Base-by-base conservation (phyloP, 2,329 filamentous ascomycete genomes). In the Ciborinia camelliae region DNA sequence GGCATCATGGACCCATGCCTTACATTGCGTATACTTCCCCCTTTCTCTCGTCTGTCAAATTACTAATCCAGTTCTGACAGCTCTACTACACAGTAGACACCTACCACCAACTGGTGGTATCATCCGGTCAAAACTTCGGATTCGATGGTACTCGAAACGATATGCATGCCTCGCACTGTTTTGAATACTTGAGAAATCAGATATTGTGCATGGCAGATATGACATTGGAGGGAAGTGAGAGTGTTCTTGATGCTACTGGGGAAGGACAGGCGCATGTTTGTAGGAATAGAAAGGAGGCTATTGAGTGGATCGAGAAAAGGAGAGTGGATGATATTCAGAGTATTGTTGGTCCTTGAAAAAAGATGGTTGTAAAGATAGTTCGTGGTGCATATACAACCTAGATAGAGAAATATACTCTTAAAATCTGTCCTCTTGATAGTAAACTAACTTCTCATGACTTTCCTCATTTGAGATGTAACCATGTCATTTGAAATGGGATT, bases 201-300 rank as follows among this genome's bases (percentile, higher is more conserved):
- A 74, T 76, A 26, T 37, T 76, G 20, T 76, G 74, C 55, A 74
- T 72, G 68, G 65, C 69, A 9, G 75, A 76, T 66, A 76, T 76
- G 75, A 75, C 75, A 1, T 63, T 76, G 3, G 74, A 76, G 45
- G 74, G 74, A 8, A 68, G 65, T 4, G 53, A 70, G 45, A 69
- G 66, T 15, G 65, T 66, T n/a, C 45, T 72, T 3, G 73, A 72
- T 64, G 68, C 71, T 10, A 72, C 68, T 4, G 73, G 71, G 0
- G 59, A 68, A 23, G 74, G 74, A 7, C 73, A 75, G 54, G 69
- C 74, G 15, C 74, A 75, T 67, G 71, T 76, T 59, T 76, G 74
- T 65, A 63, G 75, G 62, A 71, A 76, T 68, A 63, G 72, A 32
- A 67, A 71, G 5, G 73, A 76, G 62, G 74, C 73, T 0, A 65